A percentile compares a stretch with the other conserved stretches of the same genome.
Conservation (phyloP, 805 yeast genomes). For the Starmerella scarabaei region DNA sequence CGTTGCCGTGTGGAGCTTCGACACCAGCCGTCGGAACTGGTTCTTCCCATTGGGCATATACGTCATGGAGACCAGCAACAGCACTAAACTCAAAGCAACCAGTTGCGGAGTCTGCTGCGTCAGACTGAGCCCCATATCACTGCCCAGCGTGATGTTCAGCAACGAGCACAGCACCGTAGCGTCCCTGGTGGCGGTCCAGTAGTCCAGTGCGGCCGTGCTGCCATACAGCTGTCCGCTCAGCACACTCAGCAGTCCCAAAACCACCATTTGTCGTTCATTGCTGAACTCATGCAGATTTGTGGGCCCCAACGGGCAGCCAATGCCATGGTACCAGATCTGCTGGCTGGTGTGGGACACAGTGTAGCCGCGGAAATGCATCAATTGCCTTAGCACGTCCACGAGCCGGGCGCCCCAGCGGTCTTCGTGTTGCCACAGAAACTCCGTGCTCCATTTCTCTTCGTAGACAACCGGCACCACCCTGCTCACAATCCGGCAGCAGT, state of each 20-base stretch:
- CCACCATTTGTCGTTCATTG: conserved; percentile 51
- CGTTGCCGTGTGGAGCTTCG: conserved; percentile 25
- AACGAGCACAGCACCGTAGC: conserved; percentile 51
- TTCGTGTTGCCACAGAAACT: conserved; percentile 6
- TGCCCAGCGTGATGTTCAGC: conserved; percentile 40
- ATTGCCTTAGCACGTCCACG: conserved; percentile 30
- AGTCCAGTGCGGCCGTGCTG: conserved; percentile 47
- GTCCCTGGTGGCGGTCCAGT: conserved; percentile 41
- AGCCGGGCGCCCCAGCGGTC: conserved; percentile 35
- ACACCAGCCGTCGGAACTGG: conserved; percentile 25
- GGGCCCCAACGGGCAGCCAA: conserved; percentile 36
- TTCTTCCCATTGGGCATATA: conserved; percentile 42
- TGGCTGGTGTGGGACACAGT: conserved; percentile 29
- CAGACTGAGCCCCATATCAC: conserved; percentile 15
- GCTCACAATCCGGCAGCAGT: conserved; percentile 52
- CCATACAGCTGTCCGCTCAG: conserved; percentile 51
- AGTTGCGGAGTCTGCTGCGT: conserved; percentile 19
- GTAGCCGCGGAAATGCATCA: conserved; percentile 47
- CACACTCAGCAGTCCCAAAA: conserved; percentile 48
- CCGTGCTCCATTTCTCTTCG: conserved; percentile 32
- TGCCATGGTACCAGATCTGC: conserved; percentile 68
- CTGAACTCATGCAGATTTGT: conserved; percentile 28
- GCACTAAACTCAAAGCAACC: conserved; percentile 39
- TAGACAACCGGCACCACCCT: conserved; percentile 53
- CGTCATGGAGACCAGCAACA: conserved; percentile 46